Evolutionary conservation across 2,329 filamentous ascomycete genomes (phyloP), one percentile per base, ranked within the genome.

Genomic region (Chrysosphaeria jannelii): DNA sequence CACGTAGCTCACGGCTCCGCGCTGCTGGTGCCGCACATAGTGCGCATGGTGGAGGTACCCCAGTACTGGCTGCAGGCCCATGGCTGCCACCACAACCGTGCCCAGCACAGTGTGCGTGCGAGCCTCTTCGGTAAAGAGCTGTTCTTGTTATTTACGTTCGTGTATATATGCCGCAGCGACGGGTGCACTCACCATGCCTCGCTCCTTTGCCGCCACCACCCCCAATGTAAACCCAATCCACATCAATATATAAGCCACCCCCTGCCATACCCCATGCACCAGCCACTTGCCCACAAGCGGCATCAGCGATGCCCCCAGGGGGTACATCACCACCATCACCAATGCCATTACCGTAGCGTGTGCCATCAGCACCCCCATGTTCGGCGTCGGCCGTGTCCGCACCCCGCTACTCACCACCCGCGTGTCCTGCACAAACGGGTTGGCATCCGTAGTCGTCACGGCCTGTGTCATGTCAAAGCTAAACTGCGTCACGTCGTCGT

Each of bases 321-420:
- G 64, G 30, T 63, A 67, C 12, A 63, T 40, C 8, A 57, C 34
- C 4, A 57, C 48, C 31, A 66, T 61, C 10, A 56, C 52, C 21
- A 66, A 35, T 13, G 51, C 50, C 59, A 68, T 62, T 34, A 68
- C 42, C 31, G 62, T 46, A 23, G 60, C 63, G 29, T 67, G 61
- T 0, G 51, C 45, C 1, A 32, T 39, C 5, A 47, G 35, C 10
- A 48, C 22, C 2, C 25, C 21, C 6, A 20, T 13, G 23, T 28
- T 33, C 9, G 27, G 22, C n/a, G n/a, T n/a, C n/a, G n/a, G n/a
- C n/a, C n/a, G 17, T 28, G 4, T 26, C 24, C 12, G 23, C 26
- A 16, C 15, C 26, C 13, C 29, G 25, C 14, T 22, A 23, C 13
- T 23, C 26, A 17, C 25, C 26, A 14, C 27, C 20, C 5, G 26